Conservation (phyloP, 1,139 yeast species). For the Magnusiomyces magnusii region DNA sequence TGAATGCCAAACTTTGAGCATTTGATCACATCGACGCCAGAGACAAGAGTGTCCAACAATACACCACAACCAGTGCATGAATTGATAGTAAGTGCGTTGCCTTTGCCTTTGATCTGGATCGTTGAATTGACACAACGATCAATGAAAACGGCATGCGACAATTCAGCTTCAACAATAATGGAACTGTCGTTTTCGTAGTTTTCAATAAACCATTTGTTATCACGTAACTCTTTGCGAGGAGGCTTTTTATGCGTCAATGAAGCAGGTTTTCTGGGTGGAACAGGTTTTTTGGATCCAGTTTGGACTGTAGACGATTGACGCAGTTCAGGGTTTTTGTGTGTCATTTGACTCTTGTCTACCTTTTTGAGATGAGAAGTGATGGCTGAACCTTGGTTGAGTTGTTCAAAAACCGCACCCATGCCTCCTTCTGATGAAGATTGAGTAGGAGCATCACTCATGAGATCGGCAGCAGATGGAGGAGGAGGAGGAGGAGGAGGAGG, state of each 20-base stretch:
- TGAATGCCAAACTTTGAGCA: slow-evolving; percentile 78
- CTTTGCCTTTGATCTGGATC: slow-evolving; percentile 82
- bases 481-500: slow-evolving; percentile 59
- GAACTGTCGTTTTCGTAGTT: slow-evolving; percentile 57
- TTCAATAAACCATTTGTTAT: slow-evolving; percentile 85
- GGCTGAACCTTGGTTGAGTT: slow-evolving; percentile 73
- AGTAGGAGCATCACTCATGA: slow-evolving; percentile 39
- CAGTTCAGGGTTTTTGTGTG: slow-evolving; percentile 84
- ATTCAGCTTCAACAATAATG: slow-evolving; percentile 66
- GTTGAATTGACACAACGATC: slow-evolving; percentile 71
- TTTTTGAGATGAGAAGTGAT: slow-evolving; percentile 83
- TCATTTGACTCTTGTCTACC: slow-evolving; percentile 90
- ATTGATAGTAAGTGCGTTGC: slow-evolving; percentile 77
- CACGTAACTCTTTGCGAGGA: slow-evolving; percentile 70
- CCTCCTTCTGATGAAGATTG: slow-evolving; percentile 37
- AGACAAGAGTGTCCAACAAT: slow-evolving; percentile 74
- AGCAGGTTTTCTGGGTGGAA: slow-evolving; percentile 72
- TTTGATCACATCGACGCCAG: slow-evolving; percentile 84
- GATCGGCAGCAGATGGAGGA: slow-evolving; percentile 68
- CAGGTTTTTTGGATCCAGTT: slow-evolving; percentile 36
- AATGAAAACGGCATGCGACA: slow-evolving; percentile 82
- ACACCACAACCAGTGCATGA: slow-evolving; percentile 67
- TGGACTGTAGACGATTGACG: slow-evolving; percentile 39
- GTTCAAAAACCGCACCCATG: slow-evolving; percentile 86
- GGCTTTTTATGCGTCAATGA: slow-evolving; percentile 38